Percentiles rank a stretch among this genome's conserved stretches.
Evolutionary conservation across 2,329 filamentous ascomycete species (phyloP).

Genomic region (Calonectria pteridis): DNA sequence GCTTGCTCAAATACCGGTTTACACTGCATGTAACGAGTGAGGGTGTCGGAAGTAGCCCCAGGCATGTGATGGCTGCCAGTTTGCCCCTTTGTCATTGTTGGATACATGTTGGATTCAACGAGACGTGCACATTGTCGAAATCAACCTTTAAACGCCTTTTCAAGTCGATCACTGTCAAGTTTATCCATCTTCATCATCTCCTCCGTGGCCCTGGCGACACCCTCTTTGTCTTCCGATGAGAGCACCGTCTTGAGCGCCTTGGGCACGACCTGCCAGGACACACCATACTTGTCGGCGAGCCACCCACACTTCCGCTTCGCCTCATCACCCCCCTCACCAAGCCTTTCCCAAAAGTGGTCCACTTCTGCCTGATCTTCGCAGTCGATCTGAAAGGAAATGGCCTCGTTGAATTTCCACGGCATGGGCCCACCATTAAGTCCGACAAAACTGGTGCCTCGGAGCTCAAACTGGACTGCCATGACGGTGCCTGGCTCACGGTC

Average conservation of each 20-base stretch:
- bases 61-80: too few relatives aligned
- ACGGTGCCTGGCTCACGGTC: slow-evolving; percentile 47
- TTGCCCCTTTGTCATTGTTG: background rate
- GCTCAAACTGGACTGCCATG: slow-evolving; percentile 53
- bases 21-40: background rate
- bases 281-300: slow-evolving; percentile 59
- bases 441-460: slow-evolving; percentile 55
- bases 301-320: slow-evolving; percentile 57
- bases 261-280: slow-evolving; percentile 62
- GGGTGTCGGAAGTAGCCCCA: too few relatives aligned
- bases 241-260: slow-evolving; percentile 51
- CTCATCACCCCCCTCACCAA: slow-evolving; percentile 55
- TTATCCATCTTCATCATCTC: slow-evolving; percentile 60
- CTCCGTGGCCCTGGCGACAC: slow-evolving; percentile 44
- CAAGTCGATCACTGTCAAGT: slow-evolving; percentile 54
- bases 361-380: slow-evolving; percentile 61
- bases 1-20: background rate
- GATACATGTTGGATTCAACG: background rate
- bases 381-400: slow-evolving; percentile 58
- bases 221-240: slow-evolving; percentile 49
- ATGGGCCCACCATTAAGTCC: slow-evolving; percentile 59
- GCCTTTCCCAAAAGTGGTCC: slow-evolving; percentile 60
- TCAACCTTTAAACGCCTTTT: slow-evolving; percentile 47
- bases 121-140: background rate
- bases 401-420: slow-evolving; percentile 53